A percentile compares a stretch with the other conserved stretches of the same genome.
These are phyloP conservation scores for Fusarium brachygibbosum DNA, from an alignment of 2,329 filamentous ascomycete genomes.

Conservation along the genomic window DNA sequence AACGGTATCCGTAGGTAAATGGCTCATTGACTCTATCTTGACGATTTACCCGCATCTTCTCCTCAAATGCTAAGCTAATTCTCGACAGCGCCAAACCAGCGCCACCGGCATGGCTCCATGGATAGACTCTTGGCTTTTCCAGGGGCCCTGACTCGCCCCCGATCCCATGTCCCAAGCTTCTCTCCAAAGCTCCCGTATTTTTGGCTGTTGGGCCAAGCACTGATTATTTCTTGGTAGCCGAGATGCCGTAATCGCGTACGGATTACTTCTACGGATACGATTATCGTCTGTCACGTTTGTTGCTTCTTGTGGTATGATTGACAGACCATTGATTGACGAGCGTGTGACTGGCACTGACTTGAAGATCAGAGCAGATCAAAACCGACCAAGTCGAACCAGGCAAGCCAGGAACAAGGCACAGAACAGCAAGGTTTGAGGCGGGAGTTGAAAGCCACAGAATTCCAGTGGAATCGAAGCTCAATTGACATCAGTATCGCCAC, in stretches of 20 bases:
- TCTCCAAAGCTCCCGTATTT: not conserved
- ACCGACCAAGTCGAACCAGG: too few relatives aligned
- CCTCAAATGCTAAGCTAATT: conserved; percentile 7
- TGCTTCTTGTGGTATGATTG: not conserved
- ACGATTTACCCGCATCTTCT: conserved; percentile 22
- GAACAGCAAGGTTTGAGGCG: conserved; percentile 16
- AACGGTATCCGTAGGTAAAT: conserved; percentile 31
- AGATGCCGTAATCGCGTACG: conserved; percentile 35
- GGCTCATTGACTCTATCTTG: conserved; percentile 5
- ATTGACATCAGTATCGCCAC: conserved; percentile 8
- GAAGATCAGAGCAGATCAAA: not conserved
- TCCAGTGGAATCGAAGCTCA: conserved; percentile 18
- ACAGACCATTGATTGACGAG: not conserved
- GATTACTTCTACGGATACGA: conserved; percentile 3
- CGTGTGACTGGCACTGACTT: conserved; percentile 1
- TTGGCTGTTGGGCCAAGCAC: conserved; percentile 15
- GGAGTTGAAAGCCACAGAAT: conserved; percentile 38
- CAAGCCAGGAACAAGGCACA: conserved; percentile 35
- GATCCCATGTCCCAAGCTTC: conserved; percentile 8
- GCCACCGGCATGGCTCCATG: conserved; percentile 29
- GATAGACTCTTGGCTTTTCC: conserved; percentile 20
- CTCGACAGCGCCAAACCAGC: conserved; percentile 9
- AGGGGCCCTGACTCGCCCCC: conserved; percentile 30
- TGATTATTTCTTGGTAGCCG: conserved; percentile 34
- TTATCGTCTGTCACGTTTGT: conserved; percentile 9